Evolutionary conservation across 176 grass and related monocot genomes (phyloP), one percentile per base, ranked within the genome.

Genomic region (Areca catechu): DNA sequence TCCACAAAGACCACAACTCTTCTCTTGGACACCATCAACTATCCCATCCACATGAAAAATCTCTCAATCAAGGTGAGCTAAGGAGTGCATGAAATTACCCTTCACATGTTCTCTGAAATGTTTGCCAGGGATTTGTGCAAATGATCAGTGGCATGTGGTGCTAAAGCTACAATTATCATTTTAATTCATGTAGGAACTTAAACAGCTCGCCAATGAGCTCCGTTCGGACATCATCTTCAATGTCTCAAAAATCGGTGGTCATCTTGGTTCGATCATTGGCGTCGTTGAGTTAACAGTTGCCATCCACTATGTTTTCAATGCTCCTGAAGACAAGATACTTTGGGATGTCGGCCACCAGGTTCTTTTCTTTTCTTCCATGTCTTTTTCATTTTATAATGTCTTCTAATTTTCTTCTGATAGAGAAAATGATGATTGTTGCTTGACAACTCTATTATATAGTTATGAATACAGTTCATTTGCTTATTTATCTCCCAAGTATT

Each of bases 291-390:
- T 97, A 68, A 97, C 93, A 4, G 83, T 97, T 20, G 93, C 93
- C 27, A 81, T 98, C 22, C 93, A 98, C 79, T 83, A 91, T 62
- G 81, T 98, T 48, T 98, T 98, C 74, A 89, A 92, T 77, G 74
- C 83, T 0, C 93, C 93, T 0, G 77, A 80, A 70, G 93, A 98
- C 76, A 90, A 74, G 73, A 79, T 98, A 47, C 82, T 98, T 18
- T 98, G 93, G 93, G 93, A 98, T 69, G 87, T 98, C 48, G 93
- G 93, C 14, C 93, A 98, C 73, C 93, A 97, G 83, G 93, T 91
- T 81, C 14, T 3, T 17, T 17, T 16, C 49, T 37, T 37, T 37
- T 67, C 74, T 74, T 75, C 71, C 67, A 59, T 53, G 49, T 43
- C 43, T 68, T 59, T 54, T 12, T 48, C 56, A 29, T 24, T 70